Percentiles rank a stretch among this genome's conserved stretches.
Conservation (phyloP, 2,329 filamentous ascomycete species). For the Colletotrichum acutatum region DNA sequence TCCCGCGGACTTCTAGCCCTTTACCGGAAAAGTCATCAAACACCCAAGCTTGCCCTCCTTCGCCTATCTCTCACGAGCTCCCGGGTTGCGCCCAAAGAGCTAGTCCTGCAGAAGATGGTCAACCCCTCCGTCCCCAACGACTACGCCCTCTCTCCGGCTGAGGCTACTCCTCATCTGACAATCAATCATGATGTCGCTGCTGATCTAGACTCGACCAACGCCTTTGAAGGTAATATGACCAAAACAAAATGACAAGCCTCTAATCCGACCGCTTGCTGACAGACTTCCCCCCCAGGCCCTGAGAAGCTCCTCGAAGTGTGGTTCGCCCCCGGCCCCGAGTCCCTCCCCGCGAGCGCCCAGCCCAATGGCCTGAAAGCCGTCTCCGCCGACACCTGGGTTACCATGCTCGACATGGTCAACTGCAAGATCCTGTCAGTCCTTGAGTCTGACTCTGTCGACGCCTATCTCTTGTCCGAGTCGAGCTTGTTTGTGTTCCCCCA, state of each 20-base stretch:
- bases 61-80: slow-evolving; percentile 32
- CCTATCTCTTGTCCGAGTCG: slow-evolving; percentile 96
- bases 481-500: slow-evolving; percentile 99
- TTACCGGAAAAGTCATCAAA: slow-evolving; percentile 4
- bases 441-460: slow-evolving; percentile 92
- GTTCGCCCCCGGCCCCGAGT: slow-evolving; percentile 85
- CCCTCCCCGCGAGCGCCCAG: slow-evolving; percentile 76
- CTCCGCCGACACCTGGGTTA: slow-evolving; percentile 86
- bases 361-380: slow-evolving; percentile 88
- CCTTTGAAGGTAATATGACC: slow-evolving; percentile 81
- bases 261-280: slow-evolving; percentile 25
- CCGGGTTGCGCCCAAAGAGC: slow-evolving; percentile 37
- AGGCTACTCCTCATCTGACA: slow-evolving; percentile 88
- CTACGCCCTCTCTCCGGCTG: slow-evolving; percentile 85
- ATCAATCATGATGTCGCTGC: slow-evolving; percentile 96
- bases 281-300: slow-evolving; percentile 67
- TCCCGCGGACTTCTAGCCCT: slow-evolving; percentile 76
- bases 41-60: slow-evolving; percentile 31
- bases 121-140: slow-evolving; percentile 81
- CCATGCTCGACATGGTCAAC: slow-evolving; percentile 97
- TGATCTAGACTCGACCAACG: slow-evolving; percentile 93
- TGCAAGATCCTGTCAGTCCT: slow-evolving; percentile 97
- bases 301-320: slow-evolving; percentile 99
- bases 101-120: slow-evolving; percentile 69
- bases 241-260: no score